Evolutionary conservation across 2,329 filamentous ascomycete genomes (phyloP), one percentile per base, ranked within the genome.

Genomic region (Ophiosphaerella herpotricha): DNA sequence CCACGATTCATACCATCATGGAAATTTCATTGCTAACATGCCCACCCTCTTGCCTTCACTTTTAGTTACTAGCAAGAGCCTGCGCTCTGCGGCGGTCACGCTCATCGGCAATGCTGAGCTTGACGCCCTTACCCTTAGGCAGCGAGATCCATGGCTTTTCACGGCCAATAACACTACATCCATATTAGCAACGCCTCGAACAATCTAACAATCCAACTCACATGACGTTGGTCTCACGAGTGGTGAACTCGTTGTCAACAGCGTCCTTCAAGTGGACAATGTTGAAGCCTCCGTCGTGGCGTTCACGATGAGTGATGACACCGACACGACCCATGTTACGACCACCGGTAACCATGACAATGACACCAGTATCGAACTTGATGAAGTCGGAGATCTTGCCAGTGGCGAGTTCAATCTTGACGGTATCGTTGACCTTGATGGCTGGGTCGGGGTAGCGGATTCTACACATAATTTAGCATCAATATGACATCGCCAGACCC

Each of bases 291-390:
- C 94, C 94, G 73, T 99, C 94, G 86, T 99, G 94, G 74, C 94
- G 91, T 87, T 99, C 94, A 85, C 94, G 93, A 87, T 99, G 92
- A 74, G 94, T 97, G 84, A 99, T 95, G 79, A 97, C 93, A 89
- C 94, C 94, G 76, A 99, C 93, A 93, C 94, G 94, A 79, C 94
- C 94, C 93, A 97, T 99, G 91, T 99, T 99, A 78, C 93, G 94
- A 87, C 94, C 94, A 88, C 94, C 94, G 71, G 94, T 99, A 75
- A 89, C 89, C 93, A 99, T 99, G 80, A 89, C 91, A 72, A 99
- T 91, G 77, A 91, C 89, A 81, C 93, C 94, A 75, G 92, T 97
- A 80, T 99, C 94, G 83, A 99, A 99, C 82, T 89, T 90, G 86
- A 97, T 91, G 83, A 89, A 97, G 82, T 99, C 94, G 71, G 84